Evolutionary conservation across 2,329 filamentous ascomycete genomes (phyloP).

Genomic region (Botrytis galanthina): DNA sequence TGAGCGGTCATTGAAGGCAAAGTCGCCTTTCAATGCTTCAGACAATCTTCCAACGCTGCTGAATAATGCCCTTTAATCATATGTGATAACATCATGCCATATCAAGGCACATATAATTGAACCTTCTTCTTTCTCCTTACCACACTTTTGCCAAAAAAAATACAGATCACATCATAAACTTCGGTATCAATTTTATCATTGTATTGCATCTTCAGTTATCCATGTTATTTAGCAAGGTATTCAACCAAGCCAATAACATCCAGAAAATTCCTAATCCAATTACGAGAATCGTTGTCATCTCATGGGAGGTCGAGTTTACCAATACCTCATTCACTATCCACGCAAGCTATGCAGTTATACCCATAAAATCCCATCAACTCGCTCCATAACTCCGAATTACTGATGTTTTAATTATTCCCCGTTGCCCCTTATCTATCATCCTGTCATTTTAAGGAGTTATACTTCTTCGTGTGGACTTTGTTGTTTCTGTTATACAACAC

Average conservation of each 20-base stretch:
- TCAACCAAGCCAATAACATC: not conserved
- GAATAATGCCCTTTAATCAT: not conserved
- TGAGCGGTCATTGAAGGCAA: not conserved
- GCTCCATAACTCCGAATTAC: constrained; percentile 1
- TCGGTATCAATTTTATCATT: not conserved
- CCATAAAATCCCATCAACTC: not conserved
- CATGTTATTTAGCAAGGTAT: not conserved
- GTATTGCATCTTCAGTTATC: not conserved
- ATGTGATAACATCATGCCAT: not conserved
- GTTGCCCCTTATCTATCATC: not conserved
- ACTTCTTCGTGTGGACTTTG: not conserved
- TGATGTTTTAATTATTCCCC: not conserved
- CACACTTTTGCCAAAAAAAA: not conserved
- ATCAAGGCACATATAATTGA: not conserved
- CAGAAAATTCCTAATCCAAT: not conserved
- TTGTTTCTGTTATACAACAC: not conserved
- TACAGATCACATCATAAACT: not conserved
- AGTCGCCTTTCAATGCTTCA: not conserved
- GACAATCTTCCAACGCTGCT: not conserved
- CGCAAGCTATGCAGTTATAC: constrained; percentile 8
- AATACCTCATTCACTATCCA: not conserved
- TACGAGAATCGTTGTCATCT: not conserved
- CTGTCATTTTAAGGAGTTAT: not conserved
- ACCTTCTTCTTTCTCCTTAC: not conserved
- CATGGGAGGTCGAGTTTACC: not conserved